Conservation (phyloP, 148 eudicot species). For the Fallopia convolvulus region DNA sequence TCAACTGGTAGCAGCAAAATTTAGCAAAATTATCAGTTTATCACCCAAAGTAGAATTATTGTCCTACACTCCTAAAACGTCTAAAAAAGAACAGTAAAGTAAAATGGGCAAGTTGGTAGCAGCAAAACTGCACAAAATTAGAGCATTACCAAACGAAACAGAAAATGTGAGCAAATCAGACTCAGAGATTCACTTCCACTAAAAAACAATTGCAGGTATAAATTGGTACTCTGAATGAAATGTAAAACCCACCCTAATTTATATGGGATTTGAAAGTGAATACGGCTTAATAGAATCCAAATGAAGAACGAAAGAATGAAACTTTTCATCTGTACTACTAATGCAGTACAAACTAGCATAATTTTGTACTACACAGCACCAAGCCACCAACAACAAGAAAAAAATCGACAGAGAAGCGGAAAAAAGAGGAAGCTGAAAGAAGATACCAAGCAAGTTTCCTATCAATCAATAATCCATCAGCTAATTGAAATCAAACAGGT, state of each 20-base stretch:
- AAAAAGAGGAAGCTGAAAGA: not conserved
- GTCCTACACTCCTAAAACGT: too few species aligned
- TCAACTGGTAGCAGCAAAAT: too few species aligned
- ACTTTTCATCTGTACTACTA: not conserved
- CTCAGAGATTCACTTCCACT: not conserved
- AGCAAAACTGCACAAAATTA: not conserved
- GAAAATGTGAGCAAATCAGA: not conserved
- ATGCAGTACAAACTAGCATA: slow-evolving; percentile 1
- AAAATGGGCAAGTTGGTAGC: slow-evolving; percentile 1
- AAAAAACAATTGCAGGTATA: not conserved
- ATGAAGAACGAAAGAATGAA: not conserved
- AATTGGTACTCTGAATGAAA: not conserved
- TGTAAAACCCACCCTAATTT: not conserved
- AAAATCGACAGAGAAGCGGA: not conserved
- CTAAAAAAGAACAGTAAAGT: not conserved
- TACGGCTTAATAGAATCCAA: not conserved
- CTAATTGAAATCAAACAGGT: not conserved
- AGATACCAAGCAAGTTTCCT: not conserved
- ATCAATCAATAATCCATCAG: not conserved
- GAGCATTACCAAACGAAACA: not conserved
- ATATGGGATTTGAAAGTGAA: not conserved
- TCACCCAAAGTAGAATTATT: not conserved
- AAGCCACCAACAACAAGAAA: not conserved
- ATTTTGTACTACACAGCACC: not conserved
- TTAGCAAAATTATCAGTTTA: not conserved